A percentile compares a stretch with the other conserved stretches of the same genome.
phyloP scores from a whole-genome alignment of 306 rosid genomes.

The Castanea sativa region DNA sequence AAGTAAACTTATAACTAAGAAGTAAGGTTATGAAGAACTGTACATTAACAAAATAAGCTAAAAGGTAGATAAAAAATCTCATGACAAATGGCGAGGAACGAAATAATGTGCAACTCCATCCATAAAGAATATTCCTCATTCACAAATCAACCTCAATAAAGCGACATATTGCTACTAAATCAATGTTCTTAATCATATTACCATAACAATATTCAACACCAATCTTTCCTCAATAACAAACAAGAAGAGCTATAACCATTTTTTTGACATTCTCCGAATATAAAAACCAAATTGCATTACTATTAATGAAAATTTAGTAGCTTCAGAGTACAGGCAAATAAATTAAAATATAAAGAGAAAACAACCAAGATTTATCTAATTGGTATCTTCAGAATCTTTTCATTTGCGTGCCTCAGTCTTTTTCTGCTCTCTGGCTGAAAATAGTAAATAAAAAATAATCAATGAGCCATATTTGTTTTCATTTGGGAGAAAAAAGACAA shows the following conservation, averaged over 20 bases:
- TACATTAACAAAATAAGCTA: background rate
- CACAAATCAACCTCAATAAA: background rate
- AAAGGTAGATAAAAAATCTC: background rate
- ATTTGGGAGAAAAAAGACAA: background rate
- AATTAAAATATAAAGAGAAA: background rate
- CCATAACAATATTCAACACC: background rate
- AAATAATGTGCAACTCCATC: background rate
- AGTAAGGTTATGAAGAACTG: background rate
- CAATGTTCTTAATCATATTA: background rate
- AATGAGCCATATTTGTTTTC: background rate
- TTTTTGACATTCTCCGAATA: background rate
- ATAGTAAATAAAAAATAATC: background rate
- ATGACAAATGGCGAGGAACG: background rate
- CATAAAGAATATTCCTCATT: background rate
- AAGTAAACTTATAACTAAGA: no score
- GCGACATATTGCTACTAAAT: no score
- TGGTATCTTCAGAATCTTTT: background rate
- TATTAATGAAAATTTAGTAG: background rate
- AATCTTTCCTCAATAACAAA: background rate
- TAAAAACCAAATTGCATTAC: background rate
- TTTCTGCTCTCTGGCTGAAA: slow-evolving; percentile 56
- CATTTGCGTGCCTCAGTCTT: slow-evolving; percentile 53
- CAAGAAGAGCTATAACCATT: background rate
- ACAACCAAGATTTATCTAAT: background rate
- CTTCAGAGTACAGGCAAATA: background rate